These are phyloP conservation scores for Ceratocystiopsis minuta DNA, from an alignment of 2,329 filamentous ascomycete genomes.

Conservation along the genomic window DNA sequence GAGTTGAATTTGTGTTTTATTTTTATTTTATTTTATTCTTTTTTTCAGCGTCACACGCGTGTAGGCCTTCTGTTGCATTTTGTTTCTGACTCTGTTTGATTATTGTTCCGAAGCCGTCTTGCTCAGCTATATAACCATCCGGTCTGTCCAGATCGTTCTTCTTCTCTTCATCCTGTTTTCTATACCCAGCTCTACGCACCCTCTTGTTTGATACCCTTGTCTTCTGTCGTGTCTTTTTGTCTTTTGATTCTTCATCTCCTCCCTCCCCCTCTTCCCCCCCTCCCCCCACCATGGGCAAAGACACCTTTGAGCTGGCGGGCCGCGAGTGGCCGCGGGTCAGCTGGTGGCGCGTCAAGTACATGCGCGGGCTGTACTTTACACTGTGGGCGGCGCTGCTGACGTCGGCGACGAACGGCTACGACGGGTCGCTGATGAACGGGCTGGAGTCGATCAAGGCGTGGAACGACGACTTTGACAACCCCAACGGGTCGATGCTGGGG, in stretches of 20 bases:
- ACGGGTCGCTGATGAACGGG: slow-evolving; percentile 23
- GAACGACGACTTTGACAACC: slow-evolving; percentile 17
- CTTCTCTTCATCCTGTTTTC: no score
- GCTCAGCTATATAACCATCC: no score
- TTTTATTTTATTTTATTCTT: no score
- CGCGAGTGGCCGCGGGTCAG: slow-evolving; percentile 13
- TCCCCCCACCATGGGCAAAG: slow-evolving; percentile 8
- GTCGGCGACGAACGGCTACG: slow-evolving; percentile 19
- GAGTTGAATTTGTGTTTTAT: no score
- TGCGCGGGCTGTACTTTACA: slow-evolving; percentile 16
- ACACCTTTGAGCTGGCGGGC: slow-evolving; percentile 11
- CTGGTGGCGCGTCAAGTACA: slow-evolving; percentile 16
- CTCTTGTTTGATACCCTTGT: no score
- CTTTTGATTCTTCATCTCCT: not conserved
- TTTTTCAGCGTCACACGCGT: no score
- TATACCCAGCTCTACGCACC: no score
- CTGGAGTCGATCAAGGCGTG: slow-evolving; percentile 21
- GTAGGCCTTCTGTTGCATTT: no score
- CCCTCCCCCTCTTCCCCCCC: not conserved
- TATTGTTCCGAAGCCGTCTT: no score
- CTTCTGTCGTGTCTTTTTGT: no score
- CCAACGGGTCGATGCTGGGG: slow-evolving; percentile 19
- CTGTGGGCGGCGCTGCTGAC: slow-evolving; percentile 18
- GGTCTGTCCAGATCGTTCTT: no score
- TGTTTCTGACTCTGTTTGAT: no score